Evolutionary conservation across 140 eudicot species (phyloP), one percentile per base, ranked within the genome.

Genomic region (Cichorium intybus): DNA sequence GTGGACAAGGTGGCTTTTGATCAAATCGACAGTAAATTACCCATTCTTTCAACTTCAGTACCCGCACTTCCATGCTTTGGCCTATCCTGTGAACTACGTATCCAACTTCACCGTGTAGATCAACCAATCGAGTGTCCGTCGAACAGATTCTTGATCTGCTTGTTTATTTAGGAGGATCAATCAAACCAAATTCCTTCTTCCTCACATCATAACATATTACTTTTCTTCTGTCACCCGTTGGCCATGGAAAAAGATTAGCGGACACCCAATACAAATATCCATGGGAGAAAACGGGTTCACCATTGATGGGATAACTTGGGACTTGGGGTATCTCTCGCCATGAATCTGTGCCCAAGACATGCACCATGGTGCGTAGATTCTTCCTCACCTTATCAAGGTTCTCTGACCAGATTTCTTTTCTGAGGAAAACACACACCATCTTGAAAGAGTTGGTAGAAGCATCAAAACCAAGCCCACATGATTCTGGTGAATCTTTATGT

Each of bases 381-480:
- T 41, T 52, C 31, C 31, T 27, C 31, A 27, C 31, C 5, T 27
- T 6, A 27, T 5, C 31, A 2, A 27, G 31, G 4, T 27, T 27
- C 31, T 4, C 5, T 6, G 4, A 6, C 31, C 31, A 27, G 4
- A 6, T 27, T 27, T 5, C 31, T 7, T 28, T 21, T 29, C 4
- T 9, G 6, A 35, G 15, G 3, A 28, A 0, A 56, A 56, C 63
- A 16, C 63, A 56, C 7, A 57, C 63, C 63, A 57, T 57, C 63
- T 57, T 57, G 63, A 29, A 57, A 4, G 18, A 43, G 26, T 62
- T 24, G 55, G 27, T 45, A 24, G 56, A 62, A 26, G 2, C 41
- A 24, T 62, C 68, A 62, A 62, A 45, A 26, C 68, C 41, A 45
- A 62, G 68, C 26, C 55, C 68, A 26, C 15, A 59, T 2, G 50